A percentile compares a stretch with the other conserved stretches of the same genome.
These are phyloP conservation scores for Leptomonas seymouri DNA, from an alignment of 208 protist species.

Conservation along the genomic window DNA sequence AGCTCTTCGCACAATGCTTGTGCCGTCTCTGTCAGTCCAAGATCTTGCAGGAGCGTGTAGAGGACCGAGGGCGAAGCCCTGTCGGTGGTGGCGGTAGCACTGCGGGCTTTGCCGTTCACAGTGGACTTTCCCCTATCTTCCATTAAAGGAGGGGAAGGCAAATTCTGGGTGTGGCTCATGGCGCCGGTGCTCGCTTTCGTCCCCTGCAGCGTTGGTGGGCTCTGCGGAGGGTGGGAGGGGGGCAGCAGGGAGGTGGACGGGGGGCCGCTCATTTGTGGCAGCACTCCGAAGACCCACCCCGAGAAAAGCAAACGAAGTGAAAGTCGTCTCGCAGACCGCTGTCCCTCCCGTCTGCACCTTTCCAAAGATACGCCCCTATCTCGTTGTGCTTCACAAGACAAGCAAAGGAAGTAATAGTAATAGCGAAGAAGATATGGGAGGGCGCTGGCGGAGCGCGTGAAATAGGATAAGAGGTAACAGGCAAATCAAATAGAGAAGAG, in stretches of 20 bases:
- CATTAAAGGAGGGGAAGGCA: neutral
- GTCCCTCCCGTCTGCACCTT: too few species aligned
- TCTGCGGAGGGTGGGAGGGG: too few species aligned
- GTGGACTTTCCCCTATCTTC: neutral
- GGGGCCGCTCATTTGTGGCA: too few species aligned
- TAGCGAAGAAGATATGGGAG: neutral
- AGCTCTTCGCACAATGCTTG: conserved; percentile 50
- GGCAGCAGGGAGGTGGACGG: too few species aligned
- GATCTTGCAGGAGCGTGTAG: conserved; percentile 50
- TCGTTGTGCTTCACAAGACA: neutral
- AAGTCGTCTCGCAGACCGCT: too few species aligned
- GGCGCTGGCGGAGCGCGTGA: too few species aligned
- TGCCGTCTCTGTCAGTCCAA: conserved; percentile 60
- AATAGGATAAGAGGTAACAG: neutral
- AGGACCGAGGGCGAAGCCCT: conserved; percentile 26
- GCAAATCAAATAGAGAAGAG: too few species aligned
- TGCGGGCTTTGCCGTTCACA: neutral
- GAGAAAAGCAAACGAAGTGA: neutral
- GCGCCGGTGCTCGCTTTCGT: too few species aligned
- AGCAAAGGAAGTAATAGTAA: conserved; percentile 8
- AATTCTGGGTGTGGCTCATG: too few species aligned
- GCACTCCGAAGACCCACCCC: too few species aligned
- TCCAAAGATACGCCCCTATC: too few species aligned
- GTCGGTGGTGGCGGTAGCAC: neutral
- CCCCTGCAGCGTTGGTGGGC: too few species aligned